phyloP scores from a whole-genome alignment of 2,329 filamentous ascomycete genomes.

The Colletotrichum melonis region DNA sequence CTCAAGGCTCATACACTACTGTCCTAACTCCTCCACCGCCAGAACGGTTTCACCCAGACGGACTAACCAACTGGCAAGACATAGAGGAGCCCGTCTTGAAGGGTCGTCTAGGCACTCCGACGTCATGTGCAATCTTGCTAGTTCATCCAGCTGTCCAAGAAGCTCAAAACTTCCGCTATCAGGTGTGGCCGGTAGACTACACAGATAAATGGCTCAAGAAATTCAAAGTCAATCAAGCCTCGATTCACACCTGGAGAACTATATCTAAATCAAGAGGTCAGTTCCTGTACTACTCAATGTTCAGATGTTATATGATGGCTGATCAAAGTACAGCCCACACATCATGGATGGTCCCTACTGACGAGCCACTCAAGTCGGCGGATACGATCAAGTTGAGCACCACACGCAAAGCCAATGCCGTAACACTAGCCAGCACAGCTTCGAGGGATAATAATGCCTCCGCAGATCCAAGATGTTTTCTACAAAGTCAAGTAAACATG shows the following conservation, averaged over 20 bases:
- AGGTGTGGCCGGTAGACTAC: background rate
- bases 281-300: background rate
- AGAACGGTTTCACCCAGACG: background rate
- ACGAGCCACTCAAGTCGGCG: no score
- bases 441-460: no score
- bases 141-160: background rate
- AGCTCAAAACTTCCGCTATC: background rate
- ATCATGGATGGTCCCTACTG: no score
- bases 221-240: background rate
- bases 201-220: background rate
- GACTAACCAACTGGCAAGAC: background rate
- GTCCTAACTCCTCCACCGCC: background rate
- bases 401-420: no score
- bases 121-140: background rate
- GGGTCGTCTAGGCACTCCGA: background rate
- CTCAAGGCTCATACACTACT: background rate
- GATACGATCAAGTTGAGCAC: no score
- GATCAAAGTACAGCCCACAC: no score
- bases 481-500: no score
- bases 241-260: background rate
- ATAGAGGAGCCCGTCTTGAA: background rate
- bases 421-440: no score
- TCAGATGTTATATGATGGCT: no score
- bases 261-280: background rate
- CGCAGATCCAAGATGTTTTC: no score